These are phyloP conservation scores for Adansonia madagascariensis DNA, from an alignment of 441 rosid genomes.

Conservation along the genomic window DNA sequence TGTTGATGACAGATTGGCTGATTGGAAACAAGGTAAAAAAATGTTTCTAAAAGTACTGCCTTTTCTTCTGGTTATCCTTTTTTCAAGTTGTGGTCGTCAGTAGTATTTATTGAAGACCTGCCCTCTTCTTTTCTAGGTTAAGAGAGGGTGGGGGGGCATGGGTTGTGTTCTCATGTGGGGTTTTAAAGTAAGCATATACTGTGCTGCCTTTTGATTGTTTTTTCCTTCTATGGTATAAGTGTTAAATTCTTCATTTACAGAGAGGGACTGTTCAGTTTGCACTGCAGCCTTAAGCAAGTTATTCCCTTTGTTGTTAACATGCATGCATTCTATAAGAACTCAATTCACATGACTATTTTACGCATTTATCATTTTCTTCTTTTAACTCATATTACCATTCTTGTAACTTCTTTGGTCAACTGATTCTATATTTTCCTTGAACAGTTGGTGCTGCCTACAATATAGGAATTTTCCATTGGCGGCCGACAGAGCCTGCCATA, in stretches of 20 bases:
- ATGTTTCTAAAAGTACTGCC: background rate
- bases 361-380: slow-evolving; percentile 3
- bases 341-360: background rate
- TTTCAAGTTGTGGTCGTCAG: background rate
- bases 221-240: background rate
- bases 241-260: slow-evolving; percentile 1
- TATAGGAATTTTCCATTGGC: slow-evolving; percentile 97
- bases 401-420: background rate
- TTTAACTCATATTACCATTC: background rate
- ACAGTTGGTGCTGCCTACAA: slow-evolving; percentile 92
- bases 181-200: background rate
- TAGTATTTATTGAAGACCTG: background rate
- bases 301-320: background rate
- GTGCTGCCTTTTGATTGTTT: background rate
- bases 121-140: background rate
- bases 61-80: background rate
- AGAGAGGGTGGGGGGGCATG: background rate
- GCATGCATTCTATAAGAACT: background rate
- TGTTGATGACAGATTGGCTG: slow-evolving; percentile 88
- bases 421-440: slow-evolving; percentile 32
- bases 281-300: slow-evolving; percentile 1
- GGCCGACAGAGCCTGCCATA: slow-evolving; percentile 85
- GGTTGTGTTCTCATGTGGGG: background rate
- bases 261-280: background rate
- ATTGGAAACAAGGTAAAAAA: slow-evolving; percentile 92